These are phyloP conservation scores for Bryoglossum gracile DNA, from an alignment of 495 filamentous ascomycete species.

Conservation along the genomic window DNA sequence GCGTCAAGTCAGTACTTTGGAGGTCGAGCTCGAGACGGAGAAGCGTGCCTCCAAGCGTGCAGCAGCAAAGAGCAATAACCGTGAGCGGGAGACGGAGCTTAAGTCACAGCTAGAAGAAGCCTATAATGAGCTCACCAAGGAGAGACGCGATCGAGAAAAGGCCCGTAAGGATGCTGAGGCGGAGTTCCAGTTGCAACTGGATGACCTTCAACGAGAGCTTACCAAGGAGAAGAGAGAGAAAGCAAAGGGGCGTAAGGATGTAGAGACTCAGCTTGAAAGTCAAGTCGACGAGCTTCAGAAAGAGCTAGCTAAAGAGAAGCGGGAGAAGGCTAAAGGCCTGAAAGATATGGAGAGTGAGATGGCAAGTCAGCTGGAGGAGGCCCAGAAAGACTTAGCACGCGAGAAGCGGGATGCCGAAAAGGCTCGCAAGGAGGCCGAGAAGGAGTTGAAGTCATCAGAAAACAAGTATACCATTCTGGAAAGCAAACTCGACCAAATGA, in stretches of 20 bases:
- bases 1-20: conserved; percentile 62
- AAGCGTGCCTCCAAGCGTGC: conserved; percentile 59
- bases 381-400: conserved; percentile 44
- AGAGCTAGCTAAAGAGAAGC: conserved; percentile 45
- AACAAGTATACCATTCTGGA: conserved; percentile 51
- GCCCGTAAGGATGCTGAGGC: conserved; percentile 29
- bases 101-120: conserved; percentile 39
- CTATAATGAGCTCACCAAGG: conserved; percentile 45
- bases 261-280: conserved; percentile 39
- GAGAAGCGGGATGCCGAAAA: conserved; percentile 37
- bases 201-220: conserved; percentile 45
- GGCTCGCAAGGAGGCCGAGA: conserved; percentile 18
- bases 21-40: conserved; percentile 74
- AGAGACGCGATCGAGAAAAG: conserved; percentile 33
- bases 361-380: conserved; percentile 35
- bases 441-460: conserved; percentile 39
- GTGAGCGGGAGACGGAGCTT: conserved; percentile 39
- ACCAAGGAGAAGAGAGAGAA: conserved; percentile 26
- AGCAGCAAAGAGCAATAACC: conserved; percentile 31
- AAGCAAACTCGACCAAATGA: conserved; percentile 58
- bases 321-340: conserved; percentile 20
- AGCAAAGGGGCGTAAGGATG: conserved; percentile 37
- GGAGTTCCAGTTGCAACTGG: conserved; percentile 36
- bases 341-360: conserved; percentile 34
- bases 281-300: conserved; percentile 42